phyloP scores from a whole-genome alignment of 2,329 filamentous ascomycete species.

The Metarhizium guizhouense region DNA sequence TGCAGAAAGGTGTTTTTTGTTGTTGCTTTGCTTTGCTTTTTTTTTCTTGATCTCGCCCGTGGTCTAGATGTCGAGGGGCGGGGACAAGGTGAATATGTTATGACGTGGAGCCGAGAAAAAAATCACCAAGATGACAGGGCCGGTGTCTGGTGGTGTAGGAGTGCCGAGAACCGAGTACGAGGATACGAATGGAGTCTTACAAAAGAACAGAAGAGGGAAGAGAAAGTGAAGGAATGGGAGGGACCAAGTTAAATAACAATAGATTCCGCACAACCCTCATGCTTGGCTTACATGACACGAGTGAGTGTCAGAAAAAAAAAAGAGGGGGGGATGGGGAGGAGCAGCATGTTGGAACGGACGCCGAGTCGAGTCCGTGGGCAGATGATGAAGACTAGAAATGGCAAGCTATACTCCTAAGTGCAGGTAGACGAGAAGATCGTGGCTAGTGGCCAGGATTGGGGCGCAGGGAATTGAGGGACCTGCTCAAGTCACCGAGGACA shows the following conservation, averaged over 20 bases:
- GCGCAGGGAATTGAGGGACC: background rate
- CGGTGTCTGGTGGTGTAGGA: background rate
- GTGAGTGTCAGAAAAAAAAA: background rate
- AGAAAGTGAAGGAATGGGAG: background rate
- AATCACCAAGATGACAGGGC: background rate
- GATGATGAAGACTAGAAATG: slow-evolving; percentile 3
- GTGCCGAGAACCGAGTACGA: background rate
- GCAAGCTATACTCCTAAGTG: slow-evolving; percentile 14
- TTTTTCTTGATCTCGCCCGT: slow-evolving; percentile 3
- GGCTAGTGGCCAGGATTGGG: slow-evolving; percentile 5
- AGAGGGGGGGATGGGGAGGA: background rate
- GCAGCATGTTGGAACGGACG: background rate
- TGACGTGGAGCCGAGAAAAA: background rate
- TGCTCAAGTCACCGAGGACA: background rate
- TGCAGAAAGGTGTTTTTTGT: background rate
- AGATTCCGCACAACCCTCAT: background rate
- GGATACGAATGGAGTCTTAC: background rate
- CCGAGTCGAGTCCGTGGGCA: slow-evolving; percentile 1
- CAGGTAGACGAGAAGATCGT: slow-evolving; percentile 9
- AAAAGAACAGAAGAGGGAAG: slow-evolving; percentile 4
- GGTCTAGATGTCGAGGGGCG: background rate
- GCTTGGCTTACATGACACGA: background rate
- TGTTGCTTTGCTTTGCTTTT: background rate
- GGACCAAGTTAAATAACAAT: slow-evolving; percentile 1
- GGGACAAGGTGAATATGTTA: background rate